Evolutionary conservation across 768 basidiomycete species (phyloP).

Genomic region (Fomitopsis serialis): DNA sequence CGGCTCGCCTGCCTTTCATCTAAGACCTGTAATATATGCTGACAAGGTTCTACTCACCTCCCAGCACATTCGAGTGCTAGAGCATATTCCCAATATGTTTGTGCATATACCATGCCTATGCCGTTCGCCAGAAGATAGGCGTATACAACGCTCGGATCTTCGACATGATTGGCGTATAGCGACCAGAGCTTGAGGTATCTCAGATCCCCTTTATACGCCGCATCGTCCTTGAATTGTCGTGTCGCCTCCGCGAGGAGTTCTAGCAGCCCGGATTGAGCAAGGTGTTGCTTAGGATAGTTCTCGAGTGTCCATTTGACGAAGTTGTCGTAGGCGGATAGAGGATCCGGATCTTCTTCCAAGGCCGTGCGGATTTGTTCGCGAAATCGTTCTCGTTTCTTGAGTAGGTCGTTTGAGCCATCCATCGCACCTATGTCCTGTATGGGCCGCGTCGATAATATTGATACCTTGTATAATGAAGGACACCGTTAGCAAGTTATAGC

Average conservation of each 20-base stretch:
- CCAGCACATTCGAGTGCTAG: slow-evolving; percentile 67
- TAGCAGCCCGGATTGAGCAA: slow-evolving; percentile 65
- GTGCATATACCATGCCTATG: slow-evolving; percentile 63
- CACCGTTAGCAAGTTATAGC: too few species aligned
- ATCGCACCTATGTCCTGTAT: background rate
- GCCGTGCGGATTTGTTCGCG: slow-evolving; percentile 43
- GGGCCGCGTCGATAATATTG: too few species aligned
- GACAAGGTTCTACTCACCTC: slow-evolving; percentile 47
- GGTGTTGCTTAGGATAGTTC: slow-evolving; percentile 63
- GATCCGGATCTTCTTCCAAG: slow-evolving; percentile 75
- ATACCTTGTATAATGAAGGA: too few species aligned
- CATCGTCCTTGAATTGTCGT: slow-evolving; percentile 73
- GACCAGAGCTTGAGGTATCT: slow-evolving; percentile 93
- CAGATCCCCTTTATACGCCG: slow-evolving; percentile 80
- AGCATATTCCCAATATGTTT: slow-evolving; percentile 92
- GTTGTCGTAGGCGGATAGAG: slow-evolving; percentile 77
- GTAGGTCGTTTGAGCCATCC: slow-evolving; percentile 8
- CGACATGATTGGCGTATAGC: slow-evolving; percentile 76
- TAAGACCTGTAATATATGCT: background rate
- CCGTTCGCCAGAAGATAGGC: slow-evolving; percentile 44
- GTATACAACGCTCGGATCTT: slow-evolving; percentile 61
- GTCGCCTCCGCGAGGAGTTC: slow-evolving; percentile 85
- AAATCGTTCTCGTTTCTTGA: slow-evolving; percentile 19
- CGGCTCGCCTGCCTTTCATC: slow-evolving; percentile 44
- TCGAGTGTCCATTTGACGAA: slow-evolving; percentile 90